These are phyloP conservation scores for Panaeolus cyanescens DNA, from an alignment of 768 basidiomycete species.

Conservation along the genomic window DNA sequence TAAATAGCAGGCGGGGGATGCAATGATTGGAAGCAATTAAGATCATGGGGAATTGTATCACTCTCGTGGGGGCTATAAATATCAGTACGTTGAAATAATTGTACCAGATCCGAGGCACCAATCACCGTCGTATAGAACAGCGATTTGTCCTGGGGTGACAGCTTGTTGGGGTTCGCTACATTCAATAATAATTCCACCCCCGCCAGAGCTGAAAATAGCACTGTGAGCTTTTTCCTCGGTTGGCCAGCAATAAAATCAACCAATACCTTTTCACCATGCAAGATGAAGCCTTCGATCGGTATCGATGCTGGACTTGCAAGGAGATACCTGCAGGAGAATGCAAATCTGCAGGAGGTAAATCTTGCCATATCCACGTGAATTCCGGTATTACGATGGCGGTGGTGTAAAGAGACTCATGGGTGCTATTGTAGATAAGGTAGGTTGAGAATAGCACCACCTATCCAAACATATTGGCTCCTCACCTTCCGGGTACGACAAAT, in stretches of 20 bases:
- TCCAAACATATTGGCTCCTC: slow-evolving; percentile 21
- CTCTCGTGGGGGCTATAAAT: not conserved
- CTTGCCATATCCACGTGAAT: slow-evolving; percentile 81
- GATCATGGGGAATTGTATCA: no score
- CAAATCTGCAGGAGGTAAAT: slow-evolving; percentile 51
- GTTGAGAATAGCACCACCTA: not conserved
- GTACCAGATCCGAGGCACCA: slow-evolving; percentile 85
- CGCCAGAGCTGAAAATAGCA: slow-evolving; percentile 17
- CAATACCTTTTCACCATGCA: slow-evolving; percentile 54
- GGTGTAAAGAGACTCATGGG: slow-evolving; percentile 59
- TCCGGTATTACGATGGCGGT: slow-evolving; percentile 39
- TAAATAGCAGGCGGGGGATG: not conserved
- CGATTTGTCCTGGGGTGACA: slow-evolving; percentile 81
- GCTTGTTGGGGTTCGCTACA: slow-evolving; percentile 66
- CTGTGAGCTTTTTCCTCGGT: slow-evolving; percentile 10
- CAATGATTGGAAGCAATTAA: not conserved
- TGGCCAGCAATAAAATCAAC: not conserved
- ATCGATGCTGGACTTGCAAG: slow-evolving; percentile 64
- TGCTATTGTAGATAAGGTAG: slow-evolving; percentile 34
- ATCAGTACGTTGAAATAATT: not conserved
- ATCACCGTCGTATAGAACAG: slow-evolving; percentile 68
- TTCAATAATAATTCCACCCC: slow-evolving; percentile 39
- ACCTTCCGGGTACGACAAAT: slow-evolving; percentile 78
- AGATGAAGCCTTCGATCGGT: slow-evolving; percentile 58
- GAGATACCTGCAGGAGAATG: slow-evolving; percentile 44